Evolutionary conservation across 1,284 basidiomycete species (phyloP), one percentile per base, ranked within the genome.

Genomic region (Cryptococcus jaspeensis): DNA sequence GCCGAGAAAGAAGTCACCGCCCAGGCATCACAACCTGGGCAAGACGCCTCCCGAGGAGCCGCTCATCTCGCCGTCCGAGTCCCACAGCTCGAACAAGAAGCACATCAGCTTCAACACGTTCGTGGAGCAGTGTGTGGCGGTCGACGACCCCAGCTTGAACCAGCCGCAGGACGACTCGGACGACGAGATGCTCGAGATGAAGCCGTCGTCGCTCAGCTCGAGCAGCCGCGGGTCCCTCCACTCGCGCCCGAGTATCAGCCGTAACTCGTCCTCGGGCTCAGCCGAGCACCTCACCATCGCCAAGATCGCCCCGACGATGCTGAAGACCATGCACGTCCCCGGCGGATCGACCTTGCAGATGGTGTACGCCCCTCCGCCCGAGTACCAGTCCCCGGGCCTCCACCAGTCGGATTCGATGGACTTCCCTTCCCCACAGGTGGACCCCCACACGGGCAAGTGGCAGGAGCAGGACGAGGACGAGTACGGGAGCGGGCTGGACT

Each of bases 61-160:
- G 23, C 43, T 45, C 15, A 50, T 45, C 25, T 56, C 53, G 3
- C 32, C 49, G 16, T 36, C 53, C 2, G 47, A 47, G 15, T 39
- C 46, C 36, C 20, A 36, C 15, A 39, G n/a, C 12, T 53, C 53
- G 11, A 55, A 76, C 57, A 86, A 85, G 77, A 83, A 84, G 61
- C 95, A 98, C 75, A 99, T 99, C 79, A 89, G 85, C 67, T 99
- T 99, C 84, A 98, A 98, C 78, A 95, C 93, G 1, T 95, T 94
- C 70, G 95, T 99, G 39, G 92, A 98, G 77, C 96, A 98, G 76
- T 93, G 87, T 73, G 95, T 99, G 62, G 90, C 95, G n/a, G 88
- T 99, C 70, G 82, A 84, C 57, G 77, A 80, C 47, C 76, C 74
- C 41, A 42, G 53, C 40, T 70, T 75, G 20, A 66, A 70, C 43